Conservation (phyloP, 2,329 filamentous ascomycete species). For the Venturia oleaginea region DNA sequence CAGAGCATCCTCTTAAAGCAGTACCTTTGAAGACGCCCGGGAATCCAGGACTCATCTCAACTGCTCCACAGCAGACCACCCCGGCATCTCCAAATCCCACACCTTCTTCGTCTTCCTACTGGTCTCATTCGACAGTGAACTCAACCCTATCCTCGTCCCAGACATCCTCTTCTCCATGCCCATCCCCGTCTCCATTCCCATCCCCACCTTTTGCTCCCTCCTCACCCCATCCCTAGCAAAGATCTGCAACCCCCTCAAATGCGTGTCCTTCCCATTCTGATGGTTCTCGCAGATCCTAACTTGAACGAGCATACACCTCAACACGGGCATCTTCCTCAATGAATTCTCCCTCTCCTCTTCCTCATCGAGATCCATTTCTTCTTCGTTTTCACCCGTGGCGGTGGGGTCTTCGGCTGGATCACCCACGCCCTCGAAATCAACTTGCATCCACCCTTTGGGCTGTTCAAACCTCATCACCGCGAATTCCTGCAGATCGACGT, state of each 20-base stretch:
- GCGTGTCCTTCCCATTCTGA: conserved; percentile 99
- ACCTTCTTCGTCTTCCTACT: not conserved
- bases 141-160: not conserved
- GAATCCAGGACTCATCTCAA: not conserved
- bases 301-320: conserved; percentile 83
- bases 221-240: conserved; percentile 45
- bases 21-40: not conserved
- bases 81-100: not conserved
- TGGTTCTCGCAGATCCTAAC: conserved; percentile 92
- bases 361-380: conserved; percentile 16
- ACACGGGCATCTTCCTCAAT: conserved; percentile 51
- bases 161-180: not conserved
- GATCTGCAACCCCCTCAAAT: conserved; percentile 85
- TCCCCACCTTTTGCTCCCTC: not conserved
- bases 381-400: conserved; percentile 22
- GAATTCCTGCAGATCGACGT: conserved; percentile 87
- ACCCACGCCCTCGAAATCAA: conserved; percentile 58
- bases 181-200: not conserved
- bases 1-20: not conserved
- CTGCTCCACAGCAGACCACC: not conserved
- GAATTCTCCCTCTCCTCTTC: conserved; percentile 19
- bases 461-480: conserved; percentile 67
- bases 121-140: not conserved
- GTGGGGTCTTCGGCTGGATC: conserved; percentile 20
- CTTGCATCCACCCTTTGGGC: conserved; percentile 84